Percentiles rank a stretch among this genome's conserved stretches.
These are phyloP conservation scores for Ophiosphaerella korrae DNA, from an alignment of 2,329 filamentous ascomycete genomes.

Conservation along the genomic window DNA sequence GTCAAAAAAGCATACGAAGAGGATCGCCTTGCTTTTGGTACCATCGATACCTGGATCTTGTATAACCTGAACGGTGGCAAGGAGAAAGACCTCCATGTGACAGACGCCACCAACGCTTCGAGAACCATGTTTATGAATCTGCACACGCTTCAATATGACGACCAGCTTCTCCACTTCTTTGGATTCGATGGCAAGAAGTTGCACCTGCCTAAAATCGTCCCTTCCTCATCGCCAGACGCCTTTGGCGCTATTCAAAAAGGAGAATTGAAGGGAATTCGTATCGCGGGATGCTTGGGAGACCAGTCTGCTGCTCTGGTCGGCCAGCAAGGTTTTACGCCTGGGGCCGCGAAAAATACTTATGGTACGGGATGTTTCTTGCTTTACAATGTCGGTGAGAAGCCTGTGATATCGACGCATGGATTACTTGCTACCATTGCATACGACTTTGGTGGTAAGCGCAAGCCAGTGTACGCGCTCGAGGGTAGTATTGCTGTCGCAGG, in stretches of 20 bases:
- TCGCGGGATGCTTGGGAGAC: slow-evolving; percentile 85
- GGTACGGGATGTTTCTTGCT: slow-evolving; percentile 88
- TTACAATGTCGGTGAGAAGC: slow-evolving; percentile 84
- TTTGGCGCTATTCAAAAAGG: slow-evolving; percentile 66
- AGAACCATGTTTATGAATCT: slow-evolving; percentile 96
- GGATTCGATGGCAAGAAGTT: slow-evolving; percentile 74
- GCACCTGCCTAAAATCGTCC: slow-evolving; percentile 79
- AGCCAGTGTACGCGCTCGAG: slow-evolving; percentile 79
- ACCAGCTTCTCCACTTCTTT: slow-evolving; percentile 78
- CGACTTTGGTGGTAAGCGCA: slow-evolving; percentile 71
- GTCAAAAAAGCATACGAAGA: slow-evolving; percentile 78
- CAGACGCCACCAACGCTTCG: slow-evolving; percentile 85
- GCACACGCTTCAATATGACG: slow-evolving; percentile 78
- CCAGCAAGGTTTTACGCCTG: slow-evolving; percentile 81
- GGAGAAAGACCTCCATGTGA: slow-evolving; percentile 73
- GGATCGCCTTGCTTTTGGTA: slow-evolving; percentile 79
- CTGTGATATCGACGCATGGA: slow-evolving; percentile 82
- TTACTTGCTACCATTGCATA: slow-evolving; percentile 87
- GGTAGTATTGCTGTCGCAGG: slow-evolving; percentile 84
- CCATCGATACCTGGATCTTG: slow-evolving; percentile 86
- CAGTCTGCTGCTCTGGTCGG: slow-evolving; percentile 86
- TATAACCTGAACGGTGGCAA: slow-evolving; percentile 80
- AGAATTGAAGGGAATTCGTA: slow-evolving; percentile 69
- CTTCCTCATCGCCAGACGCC: slow-evolving; percentile 73
- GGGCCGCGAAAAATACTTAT: slow-evolving; percentile 88